These are phyloP conservation scores for Grosmannia huntii DNA, from an alignment of 2,329 filamentous ascomycete genomes.

Conservation along the genomic window DNA sequence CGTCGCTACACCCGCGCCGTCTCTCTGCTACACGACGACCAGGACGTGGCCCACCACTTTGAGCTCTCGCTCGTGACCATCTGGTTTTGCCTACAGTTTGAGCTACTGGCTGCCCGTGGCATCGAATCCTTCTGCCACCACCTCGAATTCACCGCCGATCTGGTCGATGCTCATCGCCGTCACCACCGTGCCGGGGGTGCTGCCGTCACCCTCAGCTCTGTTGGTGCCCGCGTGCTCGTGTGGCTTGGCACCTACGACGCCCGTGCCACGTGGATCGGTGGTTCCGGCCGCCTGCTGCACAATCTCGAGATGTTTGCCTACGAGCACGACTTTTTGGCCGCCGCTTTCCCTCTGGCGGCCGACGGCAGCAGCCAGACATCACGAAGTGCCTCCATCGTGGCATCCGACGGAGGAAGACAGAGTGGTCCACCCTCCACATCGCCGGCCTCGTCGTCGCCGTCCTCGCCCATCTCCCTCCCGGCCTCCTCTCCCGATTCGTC, in stretches of 20 bases:
- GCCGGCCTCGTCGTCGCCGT: not conserved
- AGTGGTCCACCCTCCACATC: not conserved
- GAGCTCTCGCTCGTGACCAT: slow-evolving; percentile 4
- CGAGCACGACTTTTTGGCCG: slow-evolving; percentile 2
- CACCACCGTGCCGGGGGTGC: not conserved
- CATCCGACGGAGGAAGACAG: not conserved
- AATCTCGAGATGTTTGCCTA: slow-evolving; percentile 1
- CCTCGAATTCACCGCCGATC: slow-evolving; percentile 4
- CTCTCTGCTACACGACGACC: slow-evolving; percentile 1
- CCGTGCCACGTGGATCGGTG: slow-evolving; percentile 2
- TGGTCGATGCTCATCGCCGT: slow-evolving; percentile 4
- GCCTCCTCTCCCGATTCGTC: not conserved
- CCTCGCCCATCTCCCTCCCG: not conserved
- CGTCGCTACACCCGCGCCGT: slow-evolving; percentile 1
- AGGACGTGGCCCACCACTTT: slow-evolving; percentile 3
- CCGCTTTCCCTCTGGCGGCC: not conserved
- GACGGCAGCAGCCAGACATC: not conserved
- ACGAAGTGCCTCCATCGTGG: not conserved
- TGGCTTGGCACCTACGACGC: slow-evolving; percentile 6
- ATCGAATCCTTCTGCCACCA: slow-evolving; percentile 1
- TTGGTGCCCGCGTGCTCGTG: slow-evolving; percentile 4
- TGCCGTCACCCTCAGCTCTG: not conserved
- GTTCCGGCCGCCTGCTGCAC: slow-evolving; percentile 2
- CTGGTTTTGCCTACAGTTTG: slow-evolving; percentile 5
- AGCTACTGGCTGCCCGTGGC: slow-evolving; percentile 4